These are phyloP conservation scores for Teunomyces aglyptinius DNA, from an alignment of 805 yeast genomes.

Conservation along the genomic window DNA sequence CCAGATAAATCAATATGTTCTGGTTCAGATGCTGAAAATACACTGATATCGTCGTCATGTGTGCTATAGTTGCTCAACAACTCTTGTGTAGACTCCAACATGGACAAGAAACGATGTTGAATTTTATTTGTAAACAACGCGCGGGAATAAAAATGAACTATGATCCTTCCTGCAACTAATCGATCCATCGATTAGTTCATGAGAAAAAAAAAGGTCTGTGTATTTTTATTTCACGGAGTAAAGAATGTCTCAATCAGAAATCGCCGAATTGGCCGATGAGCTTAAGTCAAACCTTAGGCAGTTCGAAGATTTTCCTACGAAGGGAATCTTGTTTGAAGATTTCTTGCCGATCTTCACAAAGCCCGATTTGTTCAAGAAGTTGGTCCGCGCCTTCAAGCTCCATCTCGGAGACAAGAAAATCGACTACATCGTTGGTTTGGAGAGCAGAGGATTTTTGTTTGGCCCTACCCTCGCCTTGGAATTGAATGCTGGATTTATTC, in stretches of 20 bases:
- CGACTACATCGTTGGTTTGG: constrained; percentile 91
- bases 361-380: constrained; percentile 76
- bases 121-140: constrained; percentile 8
- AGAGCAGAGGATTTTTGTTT: constrained; percentile 93
- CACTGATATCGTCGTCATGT: constrained; percentile 14
- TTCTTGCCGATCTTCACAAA: constrained; percentile 89
- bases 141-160: background rate
- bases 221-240: background rate
- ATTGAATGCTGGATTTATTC: constrained; percentile 85
- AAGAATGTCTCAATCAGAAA: constrained; percentile 15
- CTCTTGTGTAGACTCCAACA: constrained; percentile 13
- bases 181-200: background rate
- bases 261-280: constrained; percentile 35
- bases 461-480: constrained; percentile 95
- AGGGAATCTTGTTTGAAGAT: constrained; percentile 94
- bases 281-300: constrained; percentile 47
- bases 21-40: constrained; percentile 12
- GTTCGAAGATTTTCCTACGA: constrained; percentile 91
- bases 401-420: constrained; percentile 68
- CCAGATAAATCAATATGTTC: constrained; percentile 9
- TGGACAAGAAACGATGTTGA: background rate
- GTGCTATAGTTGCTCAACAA: constrained; percentile 10
- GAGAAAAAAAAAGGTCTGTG: background rate
- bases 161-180: background rate
- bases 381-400: constrained; percentile 74